These are phyloP conservation scores for Skeletonema tropicum DNA, from an alignment of 108 stramenopile genomes.

Conservation along the genomic window DNA sequence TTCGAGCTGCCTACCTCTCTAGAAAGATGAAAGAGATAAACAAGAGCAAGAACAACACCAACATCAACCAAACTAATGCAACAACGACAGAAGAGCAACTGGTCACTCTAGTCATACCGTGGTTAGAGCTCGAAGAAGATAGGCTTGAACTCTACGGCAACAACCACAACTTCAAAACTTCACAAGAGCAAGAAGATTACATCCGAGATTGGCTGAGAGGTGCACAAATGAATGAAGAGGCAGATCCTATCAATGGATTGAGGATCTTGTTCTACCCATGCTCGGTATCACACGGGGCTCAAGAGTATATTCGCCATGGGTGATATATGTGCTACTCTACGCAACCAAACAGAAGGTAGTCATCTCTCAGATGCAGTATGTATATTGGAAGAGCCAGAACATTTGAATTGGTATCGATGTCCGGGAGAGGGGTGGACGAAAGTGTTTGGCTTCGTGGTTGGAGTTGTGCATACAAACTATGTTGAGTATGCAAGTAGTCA, in stretches of 20 bases:
- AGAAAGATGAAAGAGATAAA: slow-evolving; percentile 39
- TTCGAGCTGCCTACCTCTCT: slow-evolving; percentile 83
- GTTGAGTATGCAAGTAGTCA: slow-evolving; percentile 47
- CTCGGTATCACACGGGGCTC: slow-evolving; percentile 69
- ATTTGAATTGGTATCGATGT: slow-evolving; percentile 89
- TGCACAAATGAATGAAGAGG: slow-evolving; percentile 71
- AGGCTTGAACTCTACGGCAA: slow-evolving; percentile 58
- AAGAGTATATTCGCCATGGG: slow-evolving; percentile 87
- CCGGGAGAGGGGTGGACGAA: slow-evolving; percentile 89
- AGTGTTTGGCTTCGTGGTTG: slow-evolving; percentile 83
- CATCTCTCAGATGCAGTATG: slow-evolving; percentile 47
- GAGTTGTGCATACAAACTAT: slow-evolving; percentile 86
- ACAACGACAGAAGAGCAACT: slow-evolving; percentile 29
- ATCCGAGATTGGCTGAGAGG: slow-evolving; percentile 74
- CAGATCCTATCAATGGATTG: slow-evolving; percentile 49
- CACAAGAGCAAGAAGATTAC: slow-evolving; percentile 76
- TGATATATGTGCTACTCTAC: slow-evolving; percentile 61
- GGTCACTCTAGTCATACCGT: slow-evolving; percentile 87
- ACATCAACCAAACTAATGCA: slow-evolving; percentile 4
- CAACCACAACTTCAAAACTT: slow-evolving; percentile 51
- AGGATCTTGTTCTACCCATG: slow-evolving; percentile 77
- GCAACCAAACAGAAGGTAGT: slow-evolving; percentile 32
- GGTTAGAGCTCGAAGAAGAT: slow-evolving; percentile 84
- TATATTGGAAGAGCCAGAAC: slow-evolving; percentile 91
- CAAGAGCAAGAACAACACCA: slow-evolving; percentile 10